phyloP scores from a whole-genome alignment of 306 rosid genomes.

The Calophaca sinica region DNA sequence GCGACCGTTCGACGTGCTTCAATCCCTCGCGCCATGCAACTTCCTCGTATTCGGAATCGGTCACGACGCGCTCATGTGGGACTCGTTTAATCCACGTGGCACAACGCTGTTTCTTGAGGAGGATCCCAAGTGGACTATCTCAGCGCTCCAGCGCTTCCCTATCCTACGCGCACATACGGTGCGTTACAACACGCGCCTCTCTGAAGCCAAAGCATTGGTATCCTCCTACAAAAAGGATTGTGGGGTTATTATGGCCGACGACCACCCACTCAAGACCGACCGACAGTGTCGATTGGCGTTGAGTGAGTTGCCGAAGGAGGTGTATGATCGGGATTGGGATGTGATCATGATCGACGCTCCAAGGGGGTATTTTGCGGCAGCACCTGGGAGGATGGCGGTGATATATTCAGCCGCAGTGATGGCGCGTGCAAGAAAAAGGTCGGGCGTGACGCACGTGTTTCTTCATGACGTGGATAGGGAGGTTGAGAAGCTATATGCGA shows the following conservation, averaged over 20 bases:
- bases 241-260: not conserved
- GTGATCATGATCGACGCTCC: constrained; percentile 89
- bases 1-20: constrained; percentile 60
- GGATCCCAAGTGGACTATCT: constrained; percentile 71
- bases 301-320: constrained; percentile 54
- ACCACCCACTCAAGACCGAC: constrained; percentile 44
- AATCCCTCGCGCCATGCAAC: constrained; percentile 69
- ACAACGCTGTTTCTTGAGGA: constrained; percentile 84
- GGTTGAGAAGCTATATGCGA: constrained; percentile 69
- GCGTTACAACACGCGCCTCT: constrained; percentile 64
- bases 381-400: constrained; percentile 85
- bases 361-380: constrained; percentile 59
- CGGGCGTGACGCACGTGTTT: constrained; percentile 84
- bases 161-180: constrained; percentile 57
- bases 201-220: constrained; percentile 53
- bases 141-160: constrained; percentile 60
- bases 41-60: constrained; percentile 87
- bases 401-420: constrained; percentile 81
- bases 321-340: constrained; percentile 81
- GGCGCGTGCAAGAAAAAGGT: constrained; percentile 72
- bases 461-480: constrained; percentile 78
- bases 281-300: constrained; percentile 63
- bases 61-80: constrained; percentile 92
- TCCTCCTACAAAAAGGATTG: constrained; percentile 57
- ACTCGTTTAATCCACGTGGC: constrained; percentile 78